These are phyloP conservation scores for Zoysia matrella DNA, from an alignment of 202 grass and related monocot genomes.

Conservation along the genomic window DNA sequence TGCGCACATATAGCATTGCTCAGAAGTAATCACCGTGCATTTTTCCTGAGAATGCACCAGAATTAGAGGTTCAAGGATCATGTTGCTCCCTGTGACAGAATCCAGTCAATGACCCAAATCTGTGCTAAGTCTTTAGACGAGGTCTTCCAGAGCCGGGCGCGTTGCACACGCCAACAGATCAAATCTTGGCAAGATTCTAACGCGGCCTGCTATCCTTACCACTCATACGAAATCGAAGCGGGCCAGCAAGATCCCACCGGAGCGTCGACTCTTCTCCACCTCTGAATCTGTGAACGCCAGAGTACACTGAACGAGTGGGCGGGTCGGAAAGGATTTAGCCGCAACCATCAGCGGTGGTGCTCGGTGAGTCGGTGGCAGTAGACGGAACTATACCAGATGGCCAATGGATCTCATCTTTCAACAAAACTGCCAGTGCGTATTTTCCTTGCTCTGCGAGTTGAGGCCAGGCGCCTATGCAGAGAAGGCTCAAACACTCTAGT, in stretches of 20 bases:
- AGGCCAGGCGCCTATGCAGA: too few relatives aligned
- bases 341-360: background rate
- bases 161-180: background rate
- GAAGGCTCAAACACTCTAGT: too few relatives aligned
- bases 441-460: too few relatives aligned
- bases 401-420: background rate
- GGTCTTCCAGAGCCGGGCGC: background rate
- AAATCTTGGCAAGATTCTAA: constrained; percentile 9
- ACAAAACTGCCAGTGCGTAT: too few relatives aligned
- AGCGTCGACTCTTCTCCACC: background rate
- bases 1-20: too few relatives aligned
- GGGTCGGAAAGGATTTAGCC: background rate
- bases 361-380: background rate
- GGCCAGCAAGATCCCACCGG: background rate
- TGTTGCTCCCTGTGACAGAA: background rate
- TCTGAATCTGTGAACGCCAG: background rate
- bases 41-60: background rate
- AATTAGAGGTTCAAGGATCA: background rate
- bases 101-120: background rate
- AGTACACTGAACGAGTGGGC: background rate
- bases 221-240: background rate
- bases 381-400: background rate
- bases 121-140: background rate
- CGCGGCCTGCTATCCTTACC: background rate
- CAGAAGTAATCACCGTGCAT: background rate